phyloP scores from a whole-genome alignment of 2,329 filamentous ascomycete species.

The Corinectria fuckeliana region DNA sequence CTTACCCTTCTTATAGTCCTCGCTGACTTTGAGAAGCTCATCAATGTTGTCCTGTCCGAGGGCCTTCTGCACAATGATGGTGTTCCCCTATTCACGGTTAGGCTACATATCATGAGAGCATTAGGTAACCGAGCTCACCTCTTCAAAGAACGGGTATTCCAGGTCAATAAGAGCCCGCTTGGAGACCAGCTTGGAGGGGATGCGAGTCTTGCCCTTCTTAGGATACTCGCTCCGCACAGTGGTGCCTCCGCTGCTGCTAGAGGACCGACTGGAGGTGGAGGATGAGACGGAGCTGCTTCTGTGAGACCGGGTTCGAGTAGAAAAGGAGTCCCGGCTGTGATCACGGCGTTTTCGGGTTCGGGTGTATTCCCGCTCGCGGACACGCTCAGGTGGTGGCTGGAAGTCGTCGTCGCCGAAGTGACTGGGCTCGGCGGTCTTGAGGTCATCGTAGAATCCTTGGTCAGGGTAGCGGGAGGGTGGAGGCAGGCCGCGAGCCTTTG shows the following conservation, averaged over 20 bases:
- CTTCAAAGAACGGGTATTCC: constrained; percentile 85
- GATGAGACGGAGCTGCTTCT: constrained; percentile 53
- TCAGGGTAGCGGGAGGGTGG: constrained; percentile 64
- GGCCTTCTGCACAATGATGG: constrained; percentile 82
- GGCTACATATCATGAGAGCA: not conserved
- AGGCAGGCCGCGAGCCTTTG: constrained; percentile 66
- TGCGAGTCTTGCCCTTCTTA: constrained; percentile 87
- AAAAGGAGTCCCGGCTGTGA: constrained; percentile 48
- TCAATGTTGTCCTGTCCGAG: constrained; percentile 92
- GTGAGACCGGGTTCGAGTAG: constrained; percentile 47
- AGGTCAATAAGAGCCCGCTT: constrained; percentile 82
- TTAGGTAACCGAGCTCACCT: constrained; percentile 60
- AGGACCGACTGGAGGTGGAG: constrained; percentile 52
- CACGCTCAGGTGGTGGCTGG: constrained; percentile 63
- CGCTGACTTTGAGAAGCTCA: constrained; percentile 82
- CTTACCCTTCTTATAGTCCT: constrained; percentile 72
- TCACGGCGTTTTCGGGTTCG: constrained; percentile 54
- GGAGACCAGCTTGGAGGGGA: constrained; percentile 81
- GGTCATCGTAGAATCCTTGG: constrained; percentile 68
- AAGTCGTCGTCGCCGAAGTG: constrained; percentile 76
- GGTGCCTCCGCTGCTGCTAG: constrained; percentile 56
- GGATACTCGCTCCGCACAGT: constrained; percentile 69
- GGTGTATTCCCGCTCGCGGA: constrained; percentile 68
- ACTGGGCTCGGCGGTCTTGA: constrained; percentile 71
- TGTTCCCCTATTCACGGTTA: constrained; percentile 66